Base-by-base conservation (phyloP, 306 rosid genomes). In the Geum urbanum region DNA sequence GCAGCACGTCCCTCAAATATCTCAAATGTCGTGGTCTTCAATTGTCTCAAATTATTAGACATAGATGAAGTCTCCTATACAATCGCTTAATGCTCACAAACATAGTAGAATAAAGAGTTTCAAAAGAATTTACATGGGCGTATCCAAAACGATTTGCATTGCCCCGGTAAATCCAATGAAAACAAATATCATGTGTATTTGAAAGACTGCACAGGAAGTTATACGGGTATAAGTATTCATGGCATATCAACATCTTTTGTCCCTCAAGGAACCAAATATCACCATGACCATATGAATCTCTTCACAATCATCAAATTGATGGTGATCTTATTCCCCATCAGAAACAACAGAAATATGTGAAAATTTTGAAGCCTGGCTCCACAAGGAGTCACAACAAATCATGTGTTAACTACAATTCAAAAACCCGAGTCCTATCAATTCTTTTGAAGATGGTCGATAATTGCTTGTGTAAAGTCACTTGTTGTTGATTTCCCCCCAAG, bases 401-500 rank as follows among this genome's bases (percentile, higher is more conserved):
- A 66, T 59, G 70, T 53, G 73, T 74, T 49, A 81, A 71, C 35
- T 51, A 66, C 72, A 61, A 84, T 50, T 69, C 73, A 77, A 77
- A 77, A 77, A 76, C 54, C 20, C 5, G 22, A 57, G 40, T 52
- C 55, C 72, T 63, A 39, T 69, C 70, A 41, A 7, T 50, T 50
- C 27, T 72, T 68, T 91, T 79, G 89, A 71, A 95, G 95, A 83
- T 95, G 95, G 76, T 83, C 95, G 32, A 83, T 75, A 65, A 95
- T 95, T 62, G 97, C 97, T 4, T 73, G 66, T 2, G 96, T 91
- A 68, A 91, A 95, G 37, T 91, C 95, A 18, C 82, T 61, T 56
- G 99, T 91, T 9, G 89, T 83, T 57, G 99, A 86, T 66, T 63
- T 75, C 55, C 97, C 99, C 11, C 99, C 99, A 18, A 95, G 96